phyloP scores from a whole-genome alignment of 768 basidiomycete genomes.

The Collybiopsis luxurians region DNA sequence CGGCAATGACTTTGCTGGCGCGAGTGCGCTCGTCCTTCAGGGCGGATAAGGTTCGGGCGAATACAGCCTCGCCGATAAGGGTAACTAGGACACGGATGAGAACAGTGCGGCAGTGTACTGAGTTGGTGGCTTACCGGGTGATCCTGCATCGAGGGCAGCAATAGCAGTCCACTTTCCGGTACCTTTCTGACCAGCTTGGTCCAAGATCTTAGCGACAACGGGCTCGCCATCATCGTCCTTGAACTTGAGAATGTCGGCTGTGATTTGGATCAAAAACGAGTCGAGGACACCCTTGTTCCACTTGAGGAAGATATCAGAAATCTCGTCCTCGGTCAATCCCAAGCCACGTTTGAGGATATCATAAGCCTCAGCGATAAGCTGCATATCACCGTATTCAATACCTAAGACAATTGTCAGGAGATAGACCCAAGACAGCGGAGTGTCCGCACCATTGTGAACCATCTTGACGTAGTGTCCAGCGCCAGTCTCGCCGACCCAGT shows the following conservation, averaged over 20 bases:
- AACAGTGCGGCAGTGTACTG: conserved; percentile 5
- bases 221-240: conserved; percentile 94
- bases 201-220: conserved; percentile 91
- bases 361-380: conserved; percentile 97
- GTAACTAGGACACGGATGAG: conserved; percentile 60
- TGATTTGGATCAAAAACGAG: conserved; percentile 99
- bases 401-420: conserved; percentile 43
- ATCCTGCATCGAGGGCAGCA: conserved; percentile 90
- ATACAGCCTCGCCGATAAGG: conserved; percentile 98
- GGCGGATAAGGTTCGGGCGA: conserved; percentile 95
- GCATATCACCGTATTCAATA: conserved; percentile 99
- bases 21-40: conserved; percentile 95
- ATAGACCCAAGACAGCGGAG: conserved; percentile 9
- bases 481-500: conserved; percentile 98
- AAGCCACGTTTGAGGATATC: conserved; percentile 98
- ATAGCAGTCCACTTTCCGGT: conserved; percentile 99
- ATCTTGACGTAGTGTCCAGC: conserved; percentile 99
- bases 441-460: conserved; percentile 86
- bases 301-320: conserved; percentile 87
- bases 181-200: conserved; percentile 97
- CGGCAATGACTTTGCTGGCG: conserved; percentile 87
- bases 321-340: conserved; percentile 81
- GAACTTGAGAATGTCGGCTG: conserved; percentile 94
- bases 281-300: conserved; percentile 99
- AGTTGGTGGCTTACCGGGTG: conserved; percentile 54